A percentile compares a stretch with the other conserved stretches of the same genome.
These are phyloP conservation scores for Epichloe brachyelytri DNA, from an alignment of 2,329 filamentous ascomycete genomes.

Conservation along the genomic window DNA sequence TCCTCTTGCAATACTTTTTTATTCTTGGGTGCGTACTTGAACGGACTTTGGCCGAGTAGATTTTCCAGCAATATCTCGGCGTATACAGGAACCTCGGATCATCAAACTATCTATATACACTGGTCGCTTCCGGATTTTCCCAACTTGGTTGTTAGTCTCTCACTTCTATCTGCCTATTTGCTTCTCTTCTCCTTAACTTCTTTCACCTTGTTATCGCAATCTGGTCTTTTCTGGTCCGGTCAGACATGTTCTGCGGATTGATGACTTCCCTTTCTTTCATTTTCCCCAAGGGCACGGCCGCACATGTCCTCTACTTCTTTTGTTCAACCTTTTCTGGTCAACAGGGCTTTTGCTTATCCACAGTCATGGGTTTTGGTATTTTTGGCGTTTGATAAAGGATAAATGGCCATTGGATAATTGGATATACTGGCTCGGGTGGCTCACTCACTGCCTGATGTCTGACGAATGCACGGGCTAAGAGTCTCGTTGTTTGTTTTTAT, in stretches of 20 bases:
- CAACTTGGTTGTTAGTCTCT: not conserved
- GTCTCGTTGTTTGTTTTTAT: not conserved
- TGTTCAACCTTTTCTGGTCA: not conserved
- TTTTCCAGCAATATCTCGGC: not conserved
- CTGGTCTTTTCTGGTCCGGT: not conserved
- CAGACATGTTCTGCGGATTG: not conserved
- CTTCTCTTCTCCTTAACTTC: not conserved
- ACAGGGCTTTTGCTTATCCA: not conserved
- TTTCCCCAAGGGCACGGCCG: not conserved
- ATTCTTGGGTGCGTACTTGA: not conserved
- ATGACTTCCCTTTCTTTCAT: not conserved
- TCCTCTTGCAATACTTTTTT: not conserved
- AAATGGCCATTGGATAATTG: slow-evolving; percentile 1
- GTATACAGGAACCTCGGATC: not conserved
- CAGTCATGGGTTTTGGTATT: not conserved
- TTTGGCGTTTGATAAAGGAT: slow-evolving; percentile 5
- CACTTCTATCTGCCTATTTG: not conserved
- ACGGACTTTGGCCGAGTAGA: not conserved
- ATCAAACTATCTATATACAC: not conserved
- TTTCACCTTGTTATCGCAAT: not conserved
- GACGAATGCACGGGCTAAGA: slow-evolving; percentile 1
- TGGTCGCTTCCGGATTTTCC: not conserved
- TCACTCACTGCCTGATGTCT: not conserved
- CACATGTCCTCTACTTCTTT: not conserved
- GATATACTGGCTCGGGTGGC: not conserved